A percentile compares a stretch with the other conserved stretches of the same genome.
These are phyloP conservation scores for Pythium myriotylum DNA, from an alignment of 352 stramenopile species.

Conservation along the genomic window DNA sequence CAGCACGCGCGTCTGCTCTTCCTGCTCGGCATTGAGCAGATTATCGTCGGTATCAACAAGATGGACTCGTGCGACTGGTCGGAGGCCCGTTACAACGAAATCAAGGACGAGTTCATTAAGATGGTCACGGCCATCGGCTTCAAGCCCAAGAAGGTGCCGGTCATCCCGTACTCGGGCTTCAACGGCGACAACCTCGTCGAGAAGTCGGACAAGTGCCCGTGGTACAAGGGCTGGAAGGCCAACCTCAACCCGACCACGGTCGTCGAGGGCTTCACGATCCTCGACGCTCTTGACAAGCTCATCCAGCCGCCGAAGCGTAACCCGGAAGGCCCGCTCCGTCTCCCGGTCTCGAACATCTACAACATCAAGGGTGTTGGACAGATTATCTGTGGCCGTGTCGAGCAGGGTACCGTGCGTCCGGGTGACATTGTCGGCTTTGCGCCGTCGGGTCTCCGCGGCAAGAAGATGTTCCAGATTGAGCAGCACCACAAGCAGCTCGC, in stretches of 20 bases:
- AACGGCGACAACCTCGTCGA: slow-evolving; percentile 76
- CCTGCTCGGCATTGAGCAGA: slow-evolving; percentile 68
- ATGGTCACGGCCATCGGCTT: slow-evolving; percentile 77
- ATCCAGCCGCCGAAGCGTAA: slow-evolving; percentile 59
- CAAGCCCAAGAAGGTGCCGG: slow-evolving; percentile 62
- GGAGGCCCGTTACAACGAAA: slow-evolving; percentile 73
- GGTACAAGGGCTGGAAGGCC: slow-evolving; percentile 79
- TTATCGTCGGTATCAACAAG: slow-evolving; percentile 85
- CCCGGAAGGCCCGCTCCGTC: slow-evolving; percentile 56
- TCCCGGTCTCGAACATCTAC: slow-evolving; percentile 82
- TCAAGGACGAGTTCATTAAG: slow-evolving; percentile 77
- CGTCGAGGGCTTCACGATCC: slow-evolving; percentile 44
- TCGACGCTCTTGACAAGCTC: slow-evolving; percentile 57
- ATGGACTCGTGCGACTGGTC: slow-evolving; percentile 73
- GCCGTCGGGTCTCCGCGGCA: slow-evolving; percentile 54
- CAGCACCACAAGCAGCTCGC: slow-evolving; percentile 79
- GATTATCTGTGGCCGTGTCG: slow-evolving; percentile 74
- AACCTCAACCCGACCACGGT: slow-evolving; percentile 43
- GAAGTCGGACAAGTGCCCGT: slow-evolving; percentile 56
- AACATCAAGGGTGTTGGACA: slow-evolving; percentile 86
- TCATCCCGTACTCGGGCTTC: slow-evolving; percentile 79
- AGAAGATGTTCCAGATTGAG: slow-evolving; percentile 82
- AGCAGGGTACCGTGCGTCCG: slow-evolving; percentile 65
- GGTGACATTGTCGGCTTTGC: slow-evolving; percentile 72
- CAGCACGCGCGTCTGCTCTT: slow-evolving; percentile 88